Percentiles rank a stretch among this genome's conserved stretches.
Conservation (phyloP, 2,329 filamentous ascomycete species). For the Pestalotiopsis sp. region DNA sequence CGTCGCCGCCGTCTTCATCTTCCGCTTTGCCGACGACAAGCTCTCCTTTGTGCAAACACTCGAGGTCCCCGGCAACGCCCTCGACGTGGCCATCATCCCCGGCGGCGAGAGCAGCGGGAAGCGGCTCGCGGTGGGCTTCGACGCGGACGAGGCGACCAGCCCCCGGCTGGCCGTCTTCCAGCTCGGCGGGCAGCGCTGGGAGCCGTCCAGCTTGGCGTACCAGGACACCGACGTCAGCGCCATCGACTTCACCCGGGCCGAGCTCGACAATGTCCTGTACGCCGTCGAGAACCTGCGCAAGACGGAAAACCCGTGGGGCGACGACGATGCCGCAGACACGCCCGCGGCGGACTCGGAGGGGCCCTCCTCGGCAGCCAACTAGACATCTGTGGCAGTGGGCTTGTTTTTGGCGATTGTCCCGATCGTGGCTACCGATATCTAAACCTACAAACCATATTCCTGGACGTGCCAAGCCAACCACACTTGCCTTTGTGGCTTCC, state of each 20-base stretch:
- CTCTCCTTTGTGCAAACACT: constrained; percentile 56
- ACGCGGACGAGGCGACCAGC: neutral
- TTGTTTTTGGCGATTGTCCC: too few relatives aligned
- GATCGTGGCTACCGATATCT: too few relatives aligned
- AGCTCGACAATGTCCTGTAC: constrained; percentile 32
- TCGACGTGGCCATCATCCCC: constrained; percentile 51
- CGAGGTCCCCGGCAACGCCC: constrained; percentile 65
- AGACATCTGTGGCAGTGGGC: neutral
- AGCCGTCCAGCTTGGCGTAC: neutral
- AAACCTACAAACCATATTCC: too few relatives aligned
- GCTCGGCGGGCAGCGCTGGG: neutral
- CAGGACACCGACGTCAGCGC: neutral
- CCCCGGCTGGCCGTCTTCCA: constrained; percentile 2
- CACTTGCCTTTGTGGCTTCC: too few relatives aligned
- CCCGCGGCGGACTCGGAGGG: constrained; percentile 9
- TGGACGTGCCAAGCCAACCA: too few relatives aligned
- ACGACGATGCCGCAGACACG: constrained; percentile 2
- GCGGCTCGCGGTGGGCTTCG: constrained; percentile 14
- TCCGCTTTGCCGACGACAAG: constrained; percentile 51
- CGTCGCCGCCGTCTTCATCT: constrained; percentile 67
- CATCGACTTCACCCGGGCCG: constrained; percentile 23
- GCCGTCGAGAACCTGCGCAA: constrained; percentile 34
- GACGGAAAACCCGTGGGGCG: constrained; percentile 27
- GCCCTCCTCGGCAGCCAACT: neutral
- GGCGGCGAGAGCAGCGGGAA: constrained; percentile 13